Conservation (phyloP, 345 rosid genomes). For the Syzygium aromaticum region DNA sequence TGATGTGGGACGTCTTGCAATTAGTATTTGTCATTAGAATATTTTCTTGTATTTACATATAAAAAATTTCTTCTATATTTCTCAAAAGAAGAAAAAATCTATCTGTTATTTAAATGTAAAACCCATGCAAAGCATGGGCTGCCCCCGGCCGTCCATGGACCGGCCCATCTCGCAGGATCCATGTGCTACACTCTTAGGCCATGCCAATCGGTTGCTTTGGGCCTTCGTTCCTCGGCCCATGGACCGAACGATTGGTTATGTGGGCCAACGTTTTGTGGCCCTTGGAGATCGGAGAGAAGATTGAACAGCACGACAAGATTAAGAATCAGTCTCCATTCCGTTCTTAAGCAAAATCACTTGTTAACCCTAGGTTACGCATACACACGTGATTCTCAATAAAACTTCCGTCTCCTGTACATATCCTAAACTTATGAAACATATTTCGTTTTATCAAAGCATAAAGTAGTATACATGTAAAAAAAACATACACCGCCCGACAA, state of each 20-base stretch:
- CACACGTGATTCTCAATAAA: not conserved
- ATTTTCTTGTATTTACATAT: too few species aligned
- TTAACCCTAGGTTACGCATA: not conserved
- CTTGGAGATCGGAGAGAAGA: not conserved
- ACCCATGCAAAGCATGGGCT: not conserved
- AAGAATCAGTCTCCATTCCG: not conserved
- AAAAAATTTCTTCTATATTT: not conserved
- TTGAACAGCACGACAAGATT: not conserved
- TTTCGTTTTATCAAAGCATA: rapidly evolving
- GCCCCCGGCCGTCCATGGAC: not conserved
- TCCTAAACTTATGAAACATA: not conserved
- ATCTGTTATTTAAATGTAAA: too few species aligned
- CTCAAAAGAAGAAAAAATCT: not conserved
- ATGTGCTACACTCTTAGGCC: not conserved
- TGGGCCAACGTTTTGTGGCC: not conserved
- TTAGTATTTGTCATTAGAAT: not conserved
- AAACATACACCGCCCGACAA: not conserved
- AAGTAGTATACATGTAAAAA: not conserved
- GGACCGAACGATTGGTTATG: not conserved
- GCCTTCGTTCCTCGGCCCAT: not conserved
- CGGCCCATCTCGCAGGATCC: not conserved
- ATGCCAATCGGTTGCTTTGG: not conserved
- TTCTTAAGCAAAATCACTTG: not conserved
- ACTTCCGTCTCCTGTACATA: not conserved
- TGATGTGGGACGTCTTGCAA: not conserved